Evolutionary conservation across 495 filamentous ascomycete genomes (phyloP).

Genomic region (Aspergillus bertholletiae): DNA sequence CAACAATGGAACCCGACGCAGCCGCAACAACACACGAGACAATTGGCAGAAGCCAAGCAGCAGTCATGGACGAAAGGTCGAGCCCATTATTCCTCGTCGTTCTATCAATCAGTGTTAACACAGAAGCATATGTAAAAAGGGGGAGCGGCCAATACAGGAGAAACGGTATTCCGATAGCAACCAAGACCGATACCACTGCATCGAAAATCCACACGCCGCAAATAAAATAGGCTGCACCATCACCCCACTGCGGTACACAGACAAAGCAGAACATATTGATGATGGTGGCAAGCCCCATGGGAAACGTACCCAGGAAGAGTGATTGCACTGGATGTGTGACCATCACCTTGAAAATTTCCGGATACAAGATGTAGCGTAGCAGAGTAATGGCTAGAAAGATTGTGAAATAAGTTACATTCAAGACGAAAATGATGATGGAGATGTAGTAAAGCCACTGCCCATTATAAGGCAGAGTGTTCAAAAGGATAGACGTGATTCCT

Average conservation of each 20-base stretch:
- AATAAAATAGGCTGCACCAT: constrained; percentile 30
- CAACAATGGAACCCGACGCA: constrained; percentile 53
- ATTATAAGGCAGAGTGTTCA: constrained; percentile 56
- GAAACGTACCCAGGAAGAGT: constrained; percentile 59
- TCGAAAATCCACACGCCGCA: constrained; percentile 62
- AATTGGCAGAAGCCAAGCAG: constrained; percentile 58
- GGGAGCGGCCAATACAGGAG: constrained; percentile 52
- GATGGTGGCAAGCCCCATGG: constrained; percentile 62
- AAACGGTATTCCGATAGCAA: constrained; percentile 56
- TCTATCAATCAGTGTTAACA: no score
- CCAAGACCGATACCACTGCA: constrained; percentile 46
- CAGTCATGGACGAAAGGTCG: constrained; percentile 49
- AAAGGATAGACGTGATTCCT: constrained; percentile 58
- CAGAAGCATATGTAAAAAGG: no score
- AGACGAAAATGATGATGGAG: constrained; percentile 48
- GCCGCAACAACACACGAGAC: constrained; percentile 57
- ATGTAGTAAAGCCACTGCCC: constrained; percentile 50
- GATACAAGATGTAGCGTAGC: constrained; percentile 56
- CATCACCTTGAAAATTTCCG: constrained; percentile 53
- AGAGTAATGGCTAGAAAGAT: constrained; percentile 37
- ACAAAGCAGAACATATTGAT: constrained; percentile 55
- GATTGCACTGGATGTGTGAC: constrained; percentile 55
- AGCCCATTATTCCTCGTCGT: constrained; percentile 29
- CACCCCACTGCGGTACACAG: constrained; percentile 52
- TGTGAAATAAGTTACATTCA: constrained; percentile 54